Conservation (phyloP, 495 filamentous ascomycete species). For the Penicillium macrosclerotiorum region DNA sequence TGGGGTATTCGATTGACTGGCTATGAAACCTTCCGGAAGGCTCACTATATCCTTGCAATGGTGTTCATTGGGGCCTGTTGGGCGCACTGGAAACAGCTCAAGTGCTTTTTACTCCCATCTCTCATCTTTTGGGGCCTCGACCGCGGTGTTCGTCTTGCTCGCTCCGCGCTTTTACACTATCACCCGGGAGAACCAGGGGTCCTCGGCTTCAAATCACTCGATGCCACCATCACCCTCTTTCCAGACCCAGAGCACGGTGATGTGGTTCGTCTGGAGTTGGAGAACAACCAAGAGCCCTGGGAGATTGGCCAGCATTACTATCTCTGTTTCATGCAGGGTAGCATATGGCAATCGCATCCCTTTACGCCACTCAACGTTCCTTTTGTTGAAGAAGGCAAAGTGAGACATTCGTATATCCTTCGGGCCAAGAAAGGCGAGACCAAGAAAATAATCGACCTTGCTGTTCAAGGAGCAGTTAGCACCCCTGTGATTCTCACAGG, state of each 20-base stretch:
- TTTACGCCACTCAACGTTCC: slow-evolving; percentile 60
- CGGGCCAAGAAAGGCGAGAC: slow-evolving; percentile 61
- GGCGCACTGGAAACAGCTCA: slow-evolving; percentile 62
- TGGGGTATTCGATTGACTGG: slow-evolving; percentile 58
- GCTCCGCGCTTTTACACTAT: slow-evolving; percentile 54
- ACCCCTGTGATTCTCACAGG: slow-evolving; percentile 56
- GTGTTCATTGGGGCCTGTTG: slow-evolving; percentile 66
- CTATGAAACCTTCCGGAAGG: slow-evolving; percentile 65
- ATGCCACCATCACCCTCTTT: slow-evolving; percentile 49
- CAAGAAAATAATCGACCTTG: slow-evolving; percentile 45
- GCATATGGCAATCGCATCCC: slow-evolving; percentile 66
- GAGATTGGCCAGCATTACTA: slow-evolving; percentile 65
- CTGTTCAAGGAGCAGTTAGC: slow-evolving; percentile 23
- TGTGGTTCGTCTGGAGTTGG: slow-evolving; percentile 55
- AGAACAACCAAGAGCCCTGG: slow-evolving; percentile 55
- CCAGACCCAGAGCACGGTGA: slow-evolving; percentile 48
- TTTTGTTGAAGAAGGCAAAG: slow-evolving; percentile 22
- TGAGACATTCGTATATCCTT: slow-evolving; percentile 60
- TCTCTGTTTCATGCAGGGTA: slow-evolving; percentile 56
- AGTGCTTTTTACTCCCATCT: slow-evolving; percentile 61
- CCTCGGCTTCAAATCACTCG: slow-evolving; percentile 39
- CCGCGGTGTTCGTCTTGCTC: slow-evolving; percentile 45
- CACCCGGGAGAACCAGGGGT: slow-evolving; percentile 31
- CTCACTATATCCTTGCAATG: slow-evolving; percentile 62
- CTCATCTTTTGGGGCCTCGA: slow-evolving; percentile 58